Conservation (phyloP, 176 grass and related monocot genomes). For the Saccharum officinarum region DNA sequence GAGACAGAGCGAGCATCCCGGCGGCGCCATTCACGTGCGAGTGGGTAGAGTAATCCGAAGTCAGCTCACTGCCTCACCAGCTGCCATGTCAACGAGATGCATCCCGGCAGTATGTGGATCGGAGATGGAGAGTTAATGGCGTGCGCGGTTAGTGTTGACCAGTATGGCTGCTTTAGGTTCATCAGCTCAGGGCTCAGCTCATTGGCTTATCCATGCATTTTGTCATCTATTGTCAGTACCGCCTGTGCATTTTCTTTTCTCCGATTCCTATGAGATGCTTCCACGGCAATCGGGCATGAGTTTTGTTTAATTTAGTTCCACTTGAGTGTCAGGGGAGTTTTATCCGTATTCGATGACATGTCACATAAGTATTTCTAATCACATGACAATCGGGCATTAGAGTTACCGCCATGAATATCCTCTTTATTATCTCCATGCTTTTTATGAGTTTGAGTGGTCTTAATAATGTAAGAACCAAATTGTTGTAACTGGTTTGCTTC, state of each 20-base stretch:
- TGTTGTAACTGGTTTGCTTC: no score
- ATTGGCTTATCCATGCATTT: not conserved
- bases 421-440: no score
- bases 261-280: not conserved
- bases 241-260: not conserved
- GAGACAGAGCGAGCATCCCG: no score
- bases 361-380: not conserved
- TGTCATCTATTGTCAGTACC: not conserved
- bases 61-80: constrained; percentile 12
- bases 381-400: not conserved
- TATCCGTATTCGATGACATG: no score
- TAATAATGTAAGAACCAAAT: no score
- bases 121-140: constrained; percentile 1
- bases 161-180: not conserved
- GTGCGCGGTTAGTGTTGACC: not conserved
- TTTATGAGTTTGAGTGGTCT: no score
- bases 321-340: not conserved
- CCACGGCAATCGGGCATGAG: not conserved
- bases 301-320: not conserved
- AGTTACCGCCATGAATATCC: no score
- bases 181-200: not conserved
- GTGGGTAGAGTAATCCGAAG: not conserved
- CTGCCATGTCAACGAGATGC: not conserved
- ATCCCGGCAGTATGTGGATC: not conserved
- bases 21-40: constrained; percentile 26